These are phyloP conservation scores for Irpex sp. DNA, from an alignment of 1,284 basidiomycete genomes.

Conservation along the genomic window DNA sequence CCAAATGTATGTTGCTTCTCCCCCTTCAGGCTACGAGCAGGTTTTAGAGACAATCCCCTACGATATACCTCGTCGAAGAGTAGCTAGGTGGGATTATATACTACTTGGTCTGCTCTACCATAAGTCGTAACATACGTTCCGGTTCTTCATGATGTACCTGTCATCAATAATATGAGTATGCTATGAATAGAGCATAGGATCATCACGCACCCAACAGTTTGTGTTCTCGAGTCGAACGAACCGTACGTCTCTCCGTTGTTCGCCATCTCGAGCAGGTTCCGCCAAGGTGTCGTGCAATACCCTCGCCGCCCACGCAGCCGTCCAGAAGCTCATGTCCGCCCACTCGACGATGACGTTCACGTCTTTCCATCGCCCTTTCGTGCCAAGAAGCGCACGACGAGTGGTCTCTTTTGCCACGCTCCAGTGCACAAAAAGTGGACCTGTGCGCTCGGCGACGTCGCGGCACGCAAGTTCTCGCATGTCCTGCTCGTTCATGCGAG, in stretches of 20 bases:
- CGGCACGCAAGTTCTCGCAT: neutral
- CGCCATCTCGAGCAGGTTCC: neutral
- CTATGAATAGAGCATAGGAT: neutral
- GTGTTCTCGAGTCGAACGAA: neutral
- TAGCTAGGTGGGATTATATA: neutral
- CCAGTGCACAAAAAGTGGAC: neutral
- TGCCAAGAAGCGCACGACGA: conserved; percentile 8
- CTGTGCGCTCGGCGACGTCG: neutral
- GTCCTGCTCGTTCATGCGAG: neutral
- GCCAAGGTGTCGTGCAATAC: neutral
- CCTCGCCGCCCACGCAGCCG: conserved; percentile 13
- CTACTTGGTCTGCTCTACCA: neutral
- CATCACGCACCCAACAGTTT: neutral
- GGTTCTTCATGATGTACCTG: neutral
- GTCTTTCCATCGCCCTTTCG: conserved; percentile 7
- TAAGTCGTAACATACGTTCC: neutral
- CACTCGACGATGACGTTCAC: conserved; percentile 11
- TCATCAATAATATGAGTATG: neutral
- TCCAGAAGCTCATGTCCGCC: conserved; percentile 11
- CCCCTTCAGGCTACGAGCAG: too few species aligned
- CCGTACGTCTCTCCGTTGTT: neutral
- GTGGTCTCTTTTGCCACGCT: conserved; percentile 5
- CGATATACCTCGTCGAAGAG: too few species aligned
- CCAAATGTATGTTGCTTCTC: too few species aligned
- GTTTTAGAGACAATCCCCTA: too few species aligned